phyloP scores from a whole-genome alignment of 2,329 filamentous ascomycete genomes.

The Nectriaceae sp. region DNA sequence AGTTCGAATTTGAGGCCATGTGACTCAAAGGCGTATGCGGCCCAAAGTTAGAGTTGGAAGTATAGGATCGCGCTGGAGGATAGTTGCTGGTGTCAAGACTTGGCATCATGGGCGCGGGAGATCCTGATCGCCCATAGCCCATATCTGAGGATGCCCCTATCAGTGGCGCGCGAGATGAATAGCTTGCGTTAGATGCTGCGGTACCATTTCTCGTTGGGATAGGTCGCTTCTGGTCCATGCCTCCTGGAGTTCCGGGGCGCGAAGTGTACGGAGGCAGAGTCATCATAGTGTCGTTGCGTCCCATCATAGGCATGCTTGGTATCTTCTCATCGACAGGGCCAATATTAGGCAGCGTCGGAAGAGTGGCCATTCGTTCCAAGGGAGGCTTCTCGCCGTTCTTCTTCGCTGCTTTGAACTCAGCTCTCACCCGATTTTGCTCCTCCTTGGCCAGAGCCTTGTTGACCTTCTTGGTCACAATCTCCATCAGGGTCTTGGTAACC shows the following conservation, averaged over 20 bases:
- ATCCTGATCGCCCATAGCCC: conserved; percentile 49
- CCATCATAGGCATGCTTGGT: conserved; percentile 59
- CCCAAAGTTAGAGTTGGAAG: conserved; percentile 36
- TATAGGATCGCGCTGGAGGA: conserved; percentile 37
- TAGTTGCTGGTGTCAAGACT: conserved; percentile 22
- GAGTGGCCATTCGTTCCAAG: conserved; percentile 62
- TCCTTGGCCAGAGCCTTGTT: conserved; percentile 86
- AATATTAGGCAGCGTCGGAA: conserved; percentile 59
- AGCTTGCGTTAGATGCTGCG: conserved; percentile 59
- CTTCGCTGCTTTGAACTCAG: conserved; percentile 51
- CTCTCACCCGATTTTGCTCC: conserved; percentile 58
- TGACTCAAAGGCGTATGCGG: conserved; percentile 18
- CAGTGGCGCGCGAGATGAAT: conserved; percentile 65
- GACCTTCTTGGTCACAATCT: conserved; percentile 83
- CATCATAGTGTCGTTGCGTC: conserved; percentile 60
- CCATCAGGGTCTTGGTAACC: conserved; percentile 80
- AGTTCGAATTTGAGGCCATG: conserved; percentile 10
- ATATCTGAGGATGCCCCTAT: conserved; percentile 61
- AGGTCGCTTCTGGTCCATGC: conserved; percentile 53
- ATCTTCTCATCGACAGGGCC: conserved; percentile 46
- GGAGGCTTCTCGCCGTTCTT: conserved; percentile 54
- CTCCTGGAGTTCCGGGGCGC: conserved; percentile 55
- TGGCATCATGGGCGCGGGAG: conserved; percentile 40
- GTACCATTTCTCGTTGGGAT: conserved; percentile 52
- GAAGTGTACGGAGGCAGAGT: conserved; percentile 66